Conservation (phyloP, 73 alveolate species). For the Tetrahymena thermophila region DNA sequence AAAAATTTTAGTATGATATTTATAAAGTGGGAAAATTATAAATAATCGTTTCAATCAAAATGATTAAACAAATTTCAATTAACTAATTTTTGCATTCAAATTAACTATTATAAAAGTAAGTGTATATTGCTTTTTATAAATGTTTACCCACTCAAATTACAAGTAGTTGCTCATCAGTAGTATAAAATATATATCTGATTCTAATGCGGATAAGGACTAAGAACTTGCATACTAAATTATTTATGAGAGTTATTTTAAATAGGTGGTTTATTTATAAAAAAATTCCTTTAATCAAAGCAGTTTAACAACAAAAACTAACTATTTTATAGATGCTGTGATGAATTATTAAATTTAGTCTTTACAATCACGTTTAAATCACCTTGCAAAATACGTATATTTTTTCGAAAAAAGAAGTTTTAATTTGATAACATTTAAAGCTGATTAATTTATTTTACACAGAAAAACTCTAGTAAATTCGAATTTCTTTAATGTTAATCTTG, state of each 20-base stretch:
- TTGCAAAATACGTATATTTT: background rate
- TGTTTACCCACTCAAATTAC: no score
- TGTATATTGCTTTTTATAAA: no score
- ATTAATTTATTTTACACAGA: background rate
- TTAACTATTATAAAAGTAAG: no score
- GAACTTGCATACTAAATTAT: no score
- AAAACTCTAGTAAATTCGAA: background rate
- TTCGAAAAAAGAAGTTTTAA: background rate
- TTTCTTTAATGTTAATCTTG: background rate
- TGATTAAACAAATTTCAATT: no score
- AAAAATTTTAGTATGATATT: background rate
- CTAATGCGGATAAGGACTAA: no score
- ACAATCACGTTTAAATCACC: background rate
- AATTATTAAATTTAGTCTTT: background rate
- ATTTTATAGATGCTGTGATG: background rate
- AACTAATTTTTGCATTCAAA: no score
- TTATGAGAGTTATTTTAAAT: no score
- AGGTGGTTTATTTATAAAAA: no score
- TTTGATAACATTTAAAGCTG: background rate
- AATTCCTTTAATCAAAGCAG: background rate
- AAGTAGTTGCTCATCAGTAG: no score
- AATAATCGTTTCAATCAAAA: no score
- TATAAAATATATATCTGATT: no score
- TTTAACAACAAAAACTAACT: background rate
- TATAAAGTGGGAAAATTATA: background rate